A percentile compares a stretch with the other conserved stretches of the same genome.
Evolutionary conservation across 78 protist genomes (phyloP).

Genomic region (Polysphondylium violaceum): DNA sequence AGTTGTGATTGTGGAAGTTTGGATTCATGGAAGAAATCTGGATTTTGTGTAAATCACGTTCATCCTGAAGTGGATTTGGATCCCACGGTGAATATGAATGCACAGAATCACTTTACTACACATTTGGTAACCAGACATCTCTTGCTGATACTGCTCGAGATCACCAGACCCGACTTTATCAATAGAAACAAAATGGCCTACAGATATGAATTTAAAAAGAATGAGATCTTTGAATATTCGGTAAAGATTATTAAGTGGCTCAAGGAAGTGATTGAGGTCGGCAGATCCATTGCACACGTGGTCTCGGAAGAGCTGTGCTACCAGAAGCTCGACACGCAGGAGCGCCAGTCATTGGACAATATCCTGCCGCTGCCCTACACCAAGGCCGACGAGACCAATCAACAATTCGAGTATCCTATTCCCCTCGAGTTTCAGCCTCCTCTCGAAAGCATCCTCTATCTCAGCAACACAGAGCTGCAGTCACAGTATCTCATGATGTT

Average conservation of each 20-base stretch:
- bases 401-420: not conserved
- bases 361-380: not conserved
- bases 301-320: constrained; percentile 57
- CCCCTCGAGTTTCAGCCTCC: constrained; percentile 50
- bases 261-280: not conserved
- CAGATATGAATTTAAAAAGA: not conserved
- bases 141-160: constrained; percentile 15
- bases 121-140: constrained; percentile 48
- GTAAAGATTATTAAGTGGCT: constrained; percentile 27
- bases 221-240: not conserved
- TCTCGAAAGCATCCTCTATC: not conserved
- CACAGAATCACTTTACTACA: constrained; percentile 1
- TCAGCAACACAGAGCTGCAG: not conserved
- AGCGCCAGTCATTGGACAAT: not conserved
- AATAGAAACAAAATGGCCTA: not conserved
- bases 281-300: constrained; percentile 38
- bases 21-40: constrained; percentile 50
- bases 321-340: constrained; percentile 28
- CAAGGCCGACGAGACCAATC: not conserved
- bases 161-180: too few relatives aligned
- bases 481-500: constrained; percentile 10
- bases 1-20: constrained; percentile 70
- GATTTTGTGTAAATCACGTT: constrained; percentile 42
- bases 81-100: constrained; percentile 41
- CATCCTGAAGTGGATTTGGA: constrained; percentile 43